A percentile compares a stretch with the other conserved stretches of the same genome.
Evolutionary conservation across 2,329 filamentous ascomycete genomes (phyloP).

Genomic region (Lithohypha guttulata): DNA sequence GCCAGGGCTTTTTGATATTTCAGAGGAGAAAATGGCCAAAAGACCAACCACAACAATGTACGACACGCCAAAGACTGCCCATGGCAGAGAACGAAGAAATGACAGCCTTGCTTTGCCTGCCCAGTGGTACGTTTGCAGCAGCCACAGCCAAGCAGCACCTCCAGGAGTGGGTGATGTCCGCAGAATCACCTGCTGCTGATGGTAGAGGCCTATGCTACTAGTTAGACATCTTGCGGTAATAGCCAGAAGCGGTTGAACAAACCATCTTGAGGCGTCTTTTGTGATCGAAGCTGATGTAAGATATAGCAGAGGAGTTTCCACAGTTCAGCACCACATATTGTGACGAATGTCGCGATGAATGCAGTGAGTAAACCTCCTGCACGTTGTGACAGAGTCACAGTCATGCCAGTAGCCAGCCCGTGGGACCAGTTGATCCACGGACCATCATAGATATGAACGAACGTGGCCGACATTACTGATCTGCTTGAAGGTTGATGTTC

Average conservation of each 20-base stretch:
- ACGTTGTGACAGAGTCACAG: conserved; percentile 10
- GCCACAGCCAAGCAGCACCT: conserved; percentile 9
- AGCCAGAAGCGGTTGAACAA: too few relatives aligned
- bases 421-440: conserved; percentile 13
- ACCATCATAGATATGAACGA: conserved; percentile 8
- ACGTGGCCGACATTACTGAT: too few relatives aligned
- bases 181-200: conserved; percentile 15
- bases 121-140: conserved; percentile 8
- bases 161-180: conserved; percentile 10
- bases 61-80: conserved; percentile 3
- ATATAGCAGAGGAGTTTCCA: conserved; percentile 14
- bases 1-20: conserved; percentile 9
- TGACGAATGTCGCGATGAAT: conserved; percentile 15
- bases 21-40: conserved; percentile 10
- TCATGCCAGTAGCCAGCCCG: conserved; percentile 12
- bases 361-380: conserved; percentile 11
- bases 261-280: conserved; percentile 10
- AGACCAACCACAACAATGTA: conserved; percentile 7
- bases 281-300: conserved; percentile 12
- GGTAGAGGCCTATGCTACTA: too few relatives aligned
- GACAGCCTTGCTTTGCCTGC: conserved; percentile 1
- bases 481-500: too few relatives aligned
- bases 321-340: conserved; percentile 10
- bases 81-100: conserved; percentile 5
- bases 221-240: too few relatives aligned